Conservation (phyloP, 305 asterid species). For the Fraxinus floribunda region DNA sequence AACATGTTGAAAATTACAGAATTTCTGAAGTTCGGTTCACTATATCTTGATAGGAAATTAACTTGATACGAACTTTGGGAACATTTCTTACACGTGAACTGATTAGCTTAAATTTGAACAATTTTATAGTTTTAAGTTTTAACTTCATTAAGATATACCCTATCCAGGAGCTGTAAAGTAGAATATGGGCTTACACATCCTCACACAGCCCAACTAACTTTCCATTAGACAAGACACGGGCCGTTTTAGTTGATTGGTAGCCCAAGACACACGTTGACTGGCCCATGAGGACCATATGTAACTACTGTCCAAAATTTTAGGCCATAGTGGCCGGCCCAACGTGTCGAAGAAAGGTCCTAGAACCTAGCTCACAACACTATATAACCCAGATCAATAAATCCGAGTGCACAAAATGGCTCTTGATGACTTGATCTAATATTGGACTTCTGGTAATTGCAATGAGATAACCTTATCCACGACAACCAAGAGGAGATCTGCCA, state of each 20-base stretch:
- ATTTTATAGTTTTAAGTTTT: not conserved
- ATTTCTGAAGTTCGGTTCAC: slow-evolving; percentile 49
- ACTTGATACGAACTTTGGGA: not conserved
- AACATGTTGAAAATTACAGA: not conserved
- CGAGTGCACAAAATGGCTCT: not conserved
- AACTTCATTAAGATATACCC: not conserved
- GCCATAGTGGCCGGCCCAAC: not conserved
- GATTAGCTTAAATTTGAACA: not conserved
- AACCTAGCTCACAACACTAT: not conserved
- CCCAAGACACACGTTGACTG: not conserved
- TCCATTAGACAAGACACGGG: not conserved
- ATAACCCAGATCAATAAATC: not conserved
- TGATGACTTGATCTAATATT: not conserved
- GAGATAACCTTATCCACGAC: slow-evolving; percentile 64
- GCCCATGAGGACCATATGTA: not conserved
- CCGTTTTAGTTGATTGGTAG: not conserved
- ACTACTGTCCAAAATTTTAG: not conserved
- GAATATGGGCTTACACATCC: not conserved
- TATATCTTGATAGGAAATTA: not conserved
- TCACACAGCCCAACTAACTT: not conserved
- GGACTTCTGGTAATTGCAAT: slow-evolving; percentile 10
- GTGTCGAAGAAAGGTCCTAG: not conserved
- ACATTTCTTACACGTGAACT: not conserved
- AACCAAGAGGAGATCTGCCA: slow-evolving; percentile 52
- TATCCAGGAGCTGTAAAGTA: not conserved